These are phyloP conservation scores for Ambrosia trifida DNA, from an alignment of 129 eudicot genomes.

Conservation along the genomic window DNA sequence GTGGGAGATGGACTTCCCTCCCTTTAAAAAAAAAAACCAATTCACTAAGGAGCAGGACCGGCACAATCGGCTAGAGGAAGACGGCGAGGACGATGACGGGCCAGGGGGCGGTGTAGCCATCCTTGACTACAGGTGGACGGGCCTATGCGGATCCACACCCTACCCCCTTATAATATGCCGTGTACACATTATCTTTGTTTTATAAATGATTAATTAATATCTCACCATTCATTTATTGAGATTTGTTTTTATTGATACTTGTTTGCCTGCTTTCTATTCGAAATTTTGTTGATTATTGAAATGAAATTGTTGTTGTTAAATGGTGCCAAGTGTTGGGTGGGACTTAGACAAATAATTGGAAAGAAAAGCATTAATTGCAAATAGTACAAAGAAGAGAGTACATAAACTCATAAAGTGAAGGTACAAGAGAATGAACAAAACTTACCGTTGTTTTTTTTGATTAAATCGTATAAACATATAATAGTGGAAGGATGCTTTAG, in stretches of 20 bases:
- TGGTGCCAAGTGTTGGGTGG: constrained; percentile 41
- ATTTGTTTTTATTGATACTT: constrained; percentile 9
- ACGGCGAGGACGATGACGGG: no score
- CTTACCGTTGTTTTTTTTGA: background rate
- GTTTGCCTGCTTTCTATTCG: background rate
- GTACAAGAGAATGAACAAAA: constrained; percentile 8
- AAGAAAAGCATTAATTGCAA: constrained; percentile 19
- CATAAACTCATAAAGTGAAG: constrained; percentile 13
- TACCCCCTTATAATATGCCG: no score
- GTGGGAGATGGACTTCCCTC: no score
- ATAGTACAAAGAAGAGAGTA: constrained; percentile 28
- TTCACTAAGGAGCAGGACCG: no score
- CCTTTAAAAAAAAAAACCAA: no score
- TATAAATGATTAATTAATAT: constrained; percentile 5
- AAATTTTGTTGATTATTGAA: constrained; percentile 19
- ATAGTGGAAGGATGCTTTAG: constrained; percentile 26
- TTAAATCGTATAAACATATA: constrained; percentile 4
- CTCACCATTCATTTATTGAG: background rate
- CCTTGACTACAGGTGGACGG: no score
- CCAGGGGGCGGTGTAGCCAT: no score
- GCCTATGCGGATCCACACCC: no score
- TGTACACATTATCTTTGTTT: no score
- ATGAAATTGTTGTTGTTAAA: constrained; percentile 13
- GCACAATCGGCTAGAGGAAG: no score
- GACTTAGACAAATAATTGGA: constrained; percentile 11